phyloP scores from a whole-genome alignment of 1,139 yeast species.

The Suhomyces wounanorum region DNA sequence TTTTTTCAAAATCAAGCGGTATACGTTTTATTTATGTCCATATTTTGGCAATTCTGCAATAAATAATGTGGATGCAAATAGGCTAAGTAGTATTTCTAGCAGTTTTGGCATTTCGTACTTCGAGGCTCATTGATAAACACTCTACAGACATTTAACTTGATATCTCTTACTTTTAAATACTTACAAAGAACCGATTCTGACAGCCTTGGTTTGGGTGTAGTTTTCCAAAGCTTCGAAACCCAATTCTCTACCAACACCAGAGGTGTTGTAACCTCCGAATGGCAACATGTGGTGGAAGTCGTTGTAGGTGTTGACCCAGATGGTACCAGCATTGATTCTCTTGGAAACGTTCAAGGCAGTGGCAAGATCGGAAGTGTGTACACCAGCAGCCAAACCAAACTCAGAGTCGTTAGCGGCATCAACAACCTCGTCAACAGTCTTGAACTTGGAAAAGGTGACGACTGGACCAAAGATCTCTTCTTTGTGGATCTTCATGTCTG shows the following conservation, averaged over 20 bases:
- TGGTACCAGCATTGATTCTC: conserved; percentile 75
- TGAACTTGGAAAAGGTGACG: conserved; percentile 71
- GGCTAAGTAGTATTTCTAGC: no score
- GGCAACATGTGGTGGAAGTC: conserved; percentile 81
- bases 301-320: conserved; percentile 85
- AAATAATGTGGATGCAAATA: no score
- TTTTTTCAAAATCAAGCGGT: no score
- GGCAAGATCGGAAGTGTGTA: conserved; percentile 62
- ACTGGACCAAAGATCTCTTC: conserved; percentile 93
- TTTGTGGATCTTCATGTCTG: conserved; percentile 65
- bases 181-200: conserved; percentile 44
- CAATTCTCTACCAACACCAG: conserved; percentile 93
- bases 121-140: no score
- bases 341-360: conserved; percentile 56
- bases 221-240: conserved; percentile 82
- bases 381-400: conserved; percentile 86
- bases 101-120: no score
- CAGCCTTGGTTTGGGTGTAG: conserved; percentile 83
- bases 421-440: conserved; percentile 69
- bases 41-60: no score
- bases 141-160: background rate
- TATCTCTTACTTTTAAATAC: background rate
- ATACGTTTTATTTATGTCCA: no score
- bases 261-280: conserved; percentile 84
- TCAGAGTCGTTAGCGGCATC: conserved; percentile 69